phyloP scores from a whole-genome alignment of 345 rosid genomes.

The Eucalyptus marginata region DNA sequence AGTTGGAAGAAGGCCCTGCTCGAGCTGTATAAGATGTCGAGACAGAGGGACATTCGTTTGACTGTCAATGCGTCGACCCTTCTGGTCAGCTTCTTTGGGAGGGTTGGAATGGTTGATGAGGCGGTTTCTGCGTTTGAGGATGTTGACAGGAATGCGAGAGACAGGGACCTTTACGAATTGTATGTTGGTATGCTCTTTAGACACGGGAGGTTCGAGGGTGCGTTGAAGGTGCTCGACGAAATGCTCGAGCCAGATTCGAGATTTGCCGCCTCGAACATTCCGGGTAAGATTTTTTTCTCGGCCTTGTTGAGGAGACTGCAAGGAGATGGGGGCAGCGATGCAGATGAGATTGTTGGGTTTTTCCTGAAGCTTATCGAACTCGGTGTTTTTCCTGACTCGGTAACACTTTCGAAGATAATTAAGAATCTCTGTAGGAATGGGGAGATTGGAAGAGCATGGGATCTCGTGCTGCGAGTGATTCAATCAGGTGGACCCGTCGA shows the following conservation, averaged over 20 bases:
- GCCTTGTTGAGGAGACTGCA: conserved; percentile 10
- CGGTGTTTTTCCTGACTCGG: conserved; percentile 31
- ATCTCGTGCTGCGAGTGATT: conserved; percentile 27
- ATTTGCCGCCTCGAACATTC: conserved; percentile 27
- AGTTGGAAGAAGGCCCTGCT: conserved; percentile 16
- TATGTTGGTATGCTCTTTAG: conserved; percentile 13
- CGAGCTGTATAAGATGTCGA: conserved; percentile 30
- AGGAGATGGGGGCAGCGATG: conserved; percentile 7
- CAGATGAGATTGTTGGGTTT: conserved; percentile 26
- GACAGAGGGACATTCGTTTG: conserved; percentile 37
- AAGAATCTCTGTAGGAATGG: conserved; percentile 29
- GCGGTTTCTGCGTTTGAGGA: conserved; percentile 24
- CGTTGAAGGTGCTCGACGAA: conserved; percentile 78
- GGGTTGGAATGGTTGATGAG: conserved; percentile 30
- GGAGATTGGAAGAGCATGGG: conserved; percentile 28
- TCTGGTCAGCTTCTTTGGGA: conserved; percentile 38
- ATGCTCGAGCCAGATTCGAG: conserved; percentile 38
- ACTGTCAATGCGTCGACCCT: conserved; percentile 25
- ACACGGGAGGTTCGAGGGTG: conserved; percentile 28
- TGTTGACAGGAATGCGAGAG: conserved; percentile 20
- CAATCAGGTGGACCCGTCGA: conserved; percentile 26
- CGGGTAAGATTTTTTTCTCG: conserved; percentile 33
- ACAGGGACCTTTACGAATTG: conserved; percentile 30
- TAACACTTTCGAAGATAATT: conserved; percentile 33
- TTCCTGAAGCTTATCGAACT: conserved; percentile 30